A percentile compares a stretch with the other conserved stretches of the same genome.
Evolutionary conservation across 805 yeast species (phyloP).

Genomic region (Candida cerambycidarum): DNA sequence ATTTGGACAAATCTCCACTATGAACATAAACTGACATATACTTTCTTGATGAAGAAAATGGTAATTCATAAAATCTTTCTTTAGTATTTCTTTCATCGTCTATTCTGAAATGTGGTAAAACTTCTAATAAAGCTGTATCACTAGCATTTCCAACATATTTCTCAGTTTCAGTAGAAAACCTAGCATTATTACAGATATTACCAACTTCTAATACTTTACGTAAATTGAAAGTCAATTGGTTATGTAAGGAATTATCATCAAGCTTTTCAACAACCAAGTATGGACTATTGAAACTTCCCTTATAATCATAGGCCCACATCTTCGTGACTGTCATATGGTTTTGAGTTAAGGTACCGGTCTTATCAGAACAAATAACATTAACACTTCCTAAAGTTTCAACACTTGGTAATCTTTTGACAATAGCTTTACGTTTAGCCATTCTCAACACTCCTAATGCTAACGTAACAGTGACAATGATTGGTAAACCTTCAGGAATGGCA

Average conservation of each 20-base stretch:
- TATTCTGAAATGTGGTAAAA: constrained; percentile 65
- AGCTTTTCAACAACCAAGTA: constrained; percentile 50
- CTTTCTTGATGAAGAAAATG: constrained; percentile 82
- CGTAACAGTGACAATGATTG: constrained; percentile 96
- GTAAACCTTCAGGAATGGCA: constrained; percentile 98
- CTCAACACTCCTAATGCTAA: constrained; percentile 93
- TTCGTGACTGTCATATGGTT: constrained; percentile 89
- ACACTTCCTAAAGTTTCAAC: constrained; percentile 95
- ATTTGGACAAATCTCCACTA: constrained; percentile 54
- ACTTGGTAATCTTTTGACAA: constrained; percentile 89
- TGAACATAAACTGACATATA: constrained; percentile 83
- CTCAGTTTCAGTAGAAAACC: constrained; percentile 64
- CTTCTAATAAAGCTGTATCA: constrained; percentile 86
- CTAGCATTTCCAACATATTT: constrained; percentile 89
- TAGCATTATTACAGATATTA: constrained; percentile 72
- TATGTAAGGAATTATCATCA: constrained; percentile 38
- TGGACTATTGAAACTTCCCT: constrained; percentile 37
- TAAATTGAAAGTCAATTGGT: constrained; percentile 55
- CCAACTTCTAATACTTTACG: constrained; percentile 60
- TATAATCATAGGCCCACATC: constrained; percentile 72
- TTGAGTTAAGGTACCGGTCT: constrained; percentile 80
- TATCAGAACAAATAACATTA: constrained; percentile 89
- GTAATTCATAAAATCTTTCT: constrained; percentile 67
- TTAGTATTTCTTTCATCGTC: constrained; percentile 65
- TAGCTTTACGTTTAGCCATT: constrained; percentile 94